These are phyloP conservation scores for Seiridium unicorne DNA, from an alignment of 2,329 filamentous ascomycete species.

Conservation along the genomic window DNA sequence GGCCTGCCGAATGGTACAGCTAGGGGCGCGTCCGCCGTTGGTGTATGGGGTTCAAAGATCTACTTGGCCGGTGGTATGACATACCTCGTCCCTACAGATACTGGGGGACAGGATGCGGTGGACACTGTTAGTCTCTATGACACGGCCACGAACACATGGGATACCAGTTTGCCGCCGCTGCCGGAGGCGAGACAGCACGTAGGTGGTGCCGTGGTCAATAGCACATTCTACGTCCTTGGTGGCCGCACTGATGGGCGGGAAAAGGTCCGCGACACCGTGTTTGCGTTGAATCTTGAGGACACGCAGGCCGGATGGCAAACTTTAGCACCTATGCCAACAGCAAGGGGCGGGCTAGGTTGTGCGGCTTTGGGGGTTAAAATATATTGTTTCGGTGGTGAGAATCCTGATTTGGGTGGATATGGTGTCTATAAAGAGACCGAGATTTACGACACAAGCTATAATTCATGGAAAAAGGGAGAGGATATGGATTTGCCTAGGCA, in stretches of 20 bases:
- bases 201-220: conserved; percentile 23
- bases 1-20: conserved; percentile 23
- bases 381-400: conserved; percentile 5
- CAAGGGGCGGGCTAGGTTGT: not conserved
- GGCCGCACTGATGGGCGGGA: conserved; percentile 28
- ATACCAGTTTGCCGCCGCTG: conserved; percentile 22
- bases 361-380: not conserved
- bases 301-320: not conserved
- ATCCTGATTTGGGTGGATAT: not conserved
- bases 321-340: not conserved
- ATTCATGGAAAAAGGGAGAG: conserved; percentile 24
- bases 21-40: conserved; percentile 30
- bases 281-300: conserved; percentile 2
- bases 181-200: conserved; percentile 36
- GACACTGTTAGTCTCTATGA: conserved; percentile 29
- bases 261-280: conserved; percentile 17
- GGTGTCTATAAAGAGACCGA: conserved; percentile 29
- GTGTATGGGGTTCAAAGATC: conserved; percentile 26
- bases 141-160: conserved; percentile 23
- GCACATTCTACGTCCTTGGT: conserved; percentile 34
- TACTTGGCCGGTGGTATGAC: conserved; percentile 37
- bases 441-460: conserved; percentile 23
- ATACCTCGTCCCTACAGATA: conserved; percentile 11
- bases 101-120: conserved; percentile 23
- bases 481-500: conserved; percentile 32